Evolutionary conservation across 768 basidiomycete species (phyloP), one percentile per base, ranked within the genome.

Genomic region (Mycena belliarum): DNA sequence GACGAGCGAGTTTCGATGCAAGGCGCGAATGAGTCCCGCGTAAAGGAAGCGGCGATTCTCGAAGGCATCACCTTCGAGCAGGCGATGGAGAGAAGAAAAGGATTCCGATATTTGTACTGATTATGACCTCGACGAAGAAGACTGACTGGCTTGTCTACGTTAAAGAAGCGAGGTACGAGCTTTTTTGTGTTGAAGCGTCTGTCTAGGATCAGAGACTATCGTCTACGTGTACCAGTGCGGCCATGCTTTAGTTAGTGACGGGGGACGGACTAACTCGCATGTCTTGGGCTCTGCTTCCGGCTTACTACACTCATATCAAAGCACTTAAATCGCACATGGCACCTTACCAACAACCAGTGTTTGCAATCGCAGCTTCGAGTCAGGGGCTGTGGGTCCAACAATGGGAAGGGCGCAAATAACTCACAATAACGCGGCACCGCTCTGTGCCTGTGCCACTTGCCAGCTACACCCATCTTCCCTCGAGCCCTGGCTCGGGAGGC

Each of bases 21-120:
- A 49, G 78, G 72, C 18, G 78, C 82, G 4, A 70, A 80, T 55
- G 73, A 77, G 35, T 68, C 75, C 28, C 78, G 85, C 45, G 78
- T 86, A 43, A 79, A 81, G 59, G 82, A 84, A 51, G 85, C 83
- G 1, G 85, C 85, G 2, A 73, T 73, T 60, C 65, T 86, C 45
- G 85, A 86, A 63, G 83, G 83, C 3, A 76, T 87, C 24, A 79
- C 80, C 4, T 79, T 85, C 57, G 82, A 85, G 28, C 80, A 86
- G 61, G 86, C 84, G 4, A 70, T 85, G 65, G 77, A 78, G 59
- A 76, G 76, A 61, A 77, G 80, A 62, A 82, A 76, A 66, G 82
- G 82, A 0, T 86, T 85, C 71, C 73, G 84, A 33, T 87, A 85
- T 29, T 18, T 60, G 20, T 55, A 51, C 29, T 60, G 26, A 45